A percentile compares a stretch with the other conserved stretches of the same genome.
phyloP scores from a whole-genome alignment of 1,139 yeast species.

The Lodderomyces metapsilosis region DNA sequence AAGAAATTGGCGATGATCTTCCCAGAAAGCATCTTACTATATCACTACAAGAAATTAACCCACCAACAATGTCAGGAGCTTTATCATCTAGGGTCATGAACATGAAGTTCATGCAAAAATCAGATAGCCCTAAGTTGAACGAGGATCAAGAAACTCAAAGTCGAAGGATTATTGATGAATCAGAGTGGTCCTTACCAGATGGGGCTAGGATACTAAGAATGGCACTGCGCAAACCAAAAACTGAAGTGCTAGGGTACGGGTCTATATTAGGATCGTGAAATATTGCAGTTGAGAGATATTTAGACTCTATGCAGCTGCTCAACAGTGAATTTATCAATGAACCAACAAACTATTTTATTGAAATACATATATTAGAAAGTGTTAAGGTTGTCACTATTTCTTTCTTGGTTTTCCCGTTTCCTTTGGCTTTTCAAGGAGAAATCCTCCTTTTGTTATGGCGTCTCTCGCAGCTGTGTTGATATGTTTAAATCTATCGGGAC shows the following conservation, averaged over 20 bases:
- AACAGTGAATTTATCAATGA: too few relatives aligned
- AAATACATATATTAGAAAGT: too few relatives aligned
- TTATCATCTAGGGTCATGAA: constrained; percentile 67
- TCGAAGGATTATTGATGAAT: constrained; percentile 48
- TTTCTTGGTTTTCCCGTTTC: neutral
- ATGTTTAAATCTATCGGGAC: constrained; percentile 93
- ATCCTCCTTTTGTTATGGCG: constrained; percentile 67
- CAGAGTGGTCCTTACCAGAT: constrained; percentile 60
- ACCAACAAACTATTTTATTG: too few relatives aligned
- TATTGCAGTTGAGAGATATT: too few relatives aligned
- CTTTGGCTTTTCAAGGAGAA: constrained; percentile 17
- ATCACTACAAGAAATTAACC: neutral
- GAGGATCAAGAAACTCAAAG: constrained; percentile 26
- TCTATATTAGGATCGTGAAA: too few relatives aligned
- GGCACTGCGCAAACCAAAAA: constrained; percentile 12
- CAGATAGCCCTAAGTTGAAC: constrained; percentile 23
- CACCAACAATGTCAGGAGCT: constrained; percentile 27
- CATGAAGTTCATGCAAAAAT: constrained; percentile 62
- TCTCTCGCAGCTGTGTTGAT: constrained; percentile 88
- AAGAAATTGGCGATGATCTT: constrained; percentile 5
- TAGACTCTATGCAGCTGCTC: too few relatives aligned
- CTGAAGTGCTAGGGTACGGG: constrained; percentile 41
- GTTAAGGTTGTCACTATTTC: too few relatives aligned
- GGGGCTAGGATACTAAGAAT: constrained; percentile 21
- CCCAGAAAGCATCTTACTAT: neutral